These are phyloP conservation scores for Rhynchosporium secalis DNA, from an alignment of 2,329 filamentous ascomycete species.

Conservation along the genomic window DNA sequence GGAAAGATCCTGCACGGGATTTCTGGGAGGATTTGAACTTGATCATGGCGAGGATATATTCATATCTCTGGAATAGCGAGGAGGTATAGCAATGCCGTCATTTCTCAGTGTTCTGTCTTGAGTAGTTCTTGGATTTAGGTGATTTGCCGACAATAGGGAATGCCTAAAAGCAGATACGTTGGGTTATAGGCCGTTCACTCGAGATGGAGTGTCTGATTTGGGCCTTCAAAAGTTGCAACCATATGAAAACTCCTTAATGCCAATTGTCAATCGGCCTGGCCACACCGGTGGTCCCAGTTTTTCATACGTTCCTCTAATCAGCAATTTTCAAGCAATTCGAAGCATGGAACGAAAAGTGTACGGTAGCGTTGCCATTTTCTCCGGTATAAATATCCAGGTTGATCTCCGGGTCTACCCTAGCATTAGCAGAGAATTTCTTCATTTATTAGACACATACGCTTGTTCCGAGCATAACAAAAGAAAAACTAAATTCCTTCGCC, in stretches of 20 bases:
- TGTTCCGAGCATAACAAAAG: not conserved
- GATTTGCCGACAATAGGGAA: too few species aligned
- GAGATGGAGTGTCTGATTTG: not conserved
- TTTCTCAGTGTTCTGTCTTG: too few species aligned
- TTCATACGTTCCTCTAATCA: constrained; percentile 3
- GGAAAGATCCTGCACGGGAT: too few species aligned
- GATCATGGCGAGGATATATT: too few species aligned
- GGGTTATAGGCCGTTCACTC: too few species aligned
- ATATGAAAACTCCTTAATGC: not conserved
- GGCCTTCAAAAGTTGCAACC: constrained; percentile 16
- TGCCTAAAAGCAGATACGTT: too few species aligned
- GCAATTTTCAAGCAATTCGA: not conserved
- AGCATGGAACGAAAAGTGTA: not conserved
- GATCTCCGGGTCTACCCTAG: constrained; percentile 22
- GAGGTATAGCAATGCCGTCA: too few species aligned
- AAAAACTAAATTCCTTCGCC: constrained; percentile 19
- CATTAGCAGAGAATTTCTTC: constrained; percentile 1
- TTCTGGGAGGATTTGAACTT: too few species aligned
- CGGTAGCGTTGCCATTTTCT: constrained; percentile 13
- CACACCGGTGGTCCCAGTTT: constrained; percentile 20
- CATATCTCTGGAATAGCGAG: too few species aligned
- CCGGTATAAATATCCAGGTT: constrained; percentile 25
- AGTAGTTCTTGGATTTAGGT: too few species aligned
- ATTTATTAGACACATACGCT: not conserved
- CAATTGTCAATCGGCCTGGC: constrained; percentile 8